Evolutionary conservation across 345 rosid species (phyloP).

Genomic region (Euphorbia pulcherrima): DNA sequence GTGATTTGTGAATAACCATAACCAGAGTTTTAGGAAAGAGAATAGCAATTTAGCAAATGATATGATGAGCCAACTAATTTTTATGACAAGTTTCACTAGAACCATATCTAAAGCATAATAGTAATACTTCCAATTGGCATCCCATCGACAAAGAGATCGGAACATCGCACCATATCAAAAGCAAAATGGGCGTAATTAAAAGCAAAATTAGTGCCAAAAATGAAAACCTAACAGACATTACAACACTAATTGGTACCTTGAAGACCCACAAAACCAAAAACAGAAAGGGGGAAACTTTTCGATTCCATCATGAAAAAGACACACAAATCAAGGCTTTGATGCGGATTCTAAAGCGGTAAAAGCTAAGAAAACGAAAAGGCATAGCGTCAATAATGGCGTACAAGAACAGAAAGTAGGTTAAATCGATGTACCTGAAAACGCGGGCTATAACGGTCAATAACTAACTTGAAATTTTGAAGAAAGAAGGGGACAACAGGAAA

Average conservation of each 20-base stretch:
- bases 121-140: too few species aligned
- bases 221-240: neutral
- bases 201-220: neutral
- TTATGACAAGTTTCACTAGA: too few species aligned
- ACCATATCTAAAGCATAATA: too few species aligned
- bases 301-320: neutral
- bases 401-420: neutral
- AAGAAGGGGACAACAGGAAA: neutral
- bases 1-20: too few species aligned
- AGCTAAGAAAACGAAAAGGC: neutral
- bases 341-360: neutral
- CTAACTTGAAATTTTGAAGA: conserved; percentile 13
- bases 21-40: too few species aligned
- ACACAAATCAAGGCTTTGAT: neutral
- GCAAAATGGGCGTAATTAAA: neutral
- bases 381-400: neutral
- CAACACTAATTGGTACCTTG: neutral
- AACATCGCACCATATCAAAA: neutral
- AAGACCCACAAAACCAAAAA: conserved; percentile 1
- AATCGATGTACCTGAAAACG: neutral
- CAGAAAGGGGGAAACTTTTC: neutral
- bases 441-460: conserved; percentile 26
- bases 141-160: neutral
- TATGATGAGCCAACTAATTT: too few species aligned
- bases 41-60: too few species aligned